A percentile compares a stretch with the other conserved stretches of the same genome.
phyloP scores from a whole-genome alignment of 2,329 filamentous ascomycete genomes.

The Beauveria brongniartii region DNA sequence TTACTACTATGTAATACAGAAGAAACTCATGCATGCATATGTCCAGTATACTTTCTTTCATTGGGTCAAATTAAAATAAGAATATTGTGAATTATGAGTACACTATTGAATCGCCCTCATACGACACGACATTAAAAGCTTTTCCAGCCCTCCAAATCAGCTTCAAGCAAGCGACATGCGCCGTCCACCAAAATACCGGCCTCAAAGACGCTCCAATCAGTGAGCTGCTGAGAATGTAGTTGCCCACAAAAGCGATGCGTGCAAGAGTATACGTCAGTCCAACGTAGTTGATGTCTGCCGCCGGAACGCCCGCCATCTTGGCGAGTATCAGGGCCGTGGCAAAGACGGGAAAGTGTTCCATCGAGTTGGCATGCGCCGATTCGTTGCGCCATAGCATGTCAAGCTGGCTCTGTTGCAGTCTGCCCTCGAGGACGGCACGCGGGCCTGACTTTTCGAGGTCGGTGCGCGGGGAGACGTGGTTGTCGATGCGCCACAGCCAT shows the following conservation, averaged over 20 bases:
- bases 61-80: no score
- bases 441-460: constrained; percentile 3
- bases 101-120: not conserved
- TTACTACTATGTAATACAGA: not conserved
- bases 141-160: constrained; percentile 7
- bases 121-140: not conserved
- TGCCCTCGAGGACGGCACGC: constrained; percentile 2
- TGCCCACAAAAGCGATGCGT: not conserved
- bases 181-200: constrained; percentile 3
- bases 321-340: constrained; percentile 2
- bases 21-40: not conserved
- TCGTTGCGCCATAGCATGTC: constrained; percentile 8
- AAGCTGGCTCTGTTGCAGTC: not conserved
- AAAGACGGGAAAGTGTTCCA: constrained; percentile 9
- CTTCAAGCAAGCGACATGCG: not conserved
- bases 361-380: constrained; percentile 4
- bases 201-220: not conserved
- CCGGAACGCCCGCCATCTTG: not conserved
- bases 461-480: constrained; percentile 6
- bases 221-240: not conserved
- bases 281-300: constrained; percentile 1
- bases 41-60: no score
- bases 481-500: not conserved
- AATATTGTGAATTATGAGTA: no score
- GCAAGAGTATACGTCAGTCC: not conserved